Base-by-base conservation (phyloP, 2,329 filamentous ascomycete genomes). In the Stylonectria norvegica region DNA sequence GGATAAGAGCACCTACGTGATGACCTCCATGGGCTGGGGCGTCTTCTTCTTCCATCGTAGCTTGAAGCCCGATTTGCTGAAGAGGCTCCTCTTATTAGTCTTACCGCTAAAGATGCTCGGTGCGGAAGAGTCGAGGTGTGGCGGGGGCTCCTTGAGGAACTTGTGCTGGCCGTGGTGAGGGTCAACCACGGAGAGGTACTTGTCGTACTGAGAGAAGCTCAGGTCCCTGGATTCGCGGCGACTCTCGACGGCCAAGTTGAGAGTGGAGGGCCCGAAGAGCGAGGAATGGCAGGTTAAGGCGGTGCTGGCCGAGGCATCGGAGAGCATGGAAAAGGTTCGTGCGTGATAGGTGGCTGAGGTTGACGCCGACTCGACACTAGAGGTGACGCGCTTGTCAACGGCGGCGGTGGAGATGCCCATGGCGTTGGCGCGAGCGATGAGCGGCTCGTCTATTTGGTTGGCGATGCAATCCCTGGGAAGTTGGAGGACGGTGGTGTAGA, bases 141-240 rank as follows among this genome's bases (percentile, higher is more conserved):
- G 52, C 4, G 63, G 57, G n/a, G n/a, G n/a, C 2, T 60, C 47
- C 42, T 62, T 64, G 38, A 63, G 49, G 30, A 69, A 62, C 39
- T 67, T 71, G 33, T 67, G 63, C 43, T 71, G 69, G 46, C 66
- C 63, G 23, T 69, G 58, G 27, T 65, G 65, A 5, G 67, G 65
- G 39, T 71, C 66, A 20, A 73, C 47, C 29, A 72, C 63, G 14
- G 66, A 58, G 25, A 79, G 52, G 43, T 75, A 78, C 44, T 64
- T 69, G 20, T 79, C 74, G 50, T 79, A 79, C 20, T 69, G 66
- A 5, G 66, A 61, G 48, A 79, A 78, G 40, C 59, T 72, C 18
- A 73, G 56, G 23, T 56, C 65, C 44, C 65, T 67, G 25, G 66
- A 65, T 38, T 65, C 51, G 16, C 49, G 41, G 31, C 33, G 47